Evolutionary conservation across 306 rosid species (phyloP), one percentile per base, ranked within the genome.

Genomic region (Acacia melanoxylon): DNA sequence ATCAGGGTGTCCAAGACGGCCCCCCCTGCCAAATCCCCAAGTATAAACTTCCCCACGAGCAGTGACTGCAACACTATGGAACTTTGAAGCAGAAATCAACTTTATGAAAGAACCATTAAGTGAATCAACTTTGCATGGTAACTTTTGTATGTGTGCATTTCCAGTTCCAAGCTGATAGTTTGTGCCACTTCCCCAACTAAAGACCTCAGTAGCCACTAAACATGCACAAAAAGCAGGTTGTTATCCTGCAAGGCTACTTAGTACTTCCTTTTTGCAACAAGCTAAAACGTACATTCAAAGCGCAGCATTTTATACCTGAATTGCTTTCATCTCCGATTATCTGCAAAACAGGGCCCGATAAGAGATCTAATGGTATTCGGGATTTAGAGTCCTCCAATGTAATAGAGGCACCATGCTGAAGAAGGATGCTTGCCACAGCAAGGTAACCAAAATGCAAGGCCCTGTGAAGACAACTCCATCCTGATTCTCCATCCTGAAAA

Each of bases 91-190:
- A 86, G 97, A 93, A 86, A 92, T 82, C 66, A 89, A 74, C 92
- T 89, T 89, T 80, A 93, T 82, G 79, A 85, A 67, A 15, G 90
- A 92, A 86, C 93, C 94, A 83, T 80, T 91, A 79, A 95, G 93
- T 51, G 98, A 86, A 85, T 95, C 99, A 78, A 95, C 92, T 86
- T 95, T 95, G 83, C 98, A 91, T n/a, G 99, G 99, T 42, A 93
- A 80, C 90, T 95, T 95, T 82, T 93, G 97, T 40, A 93, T 81
- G 85, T 91, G 99, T 0, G 88, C 97, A 82, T 95, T 95, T 86
- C 99, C 99, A 83, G 99, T 95, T 84, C 99, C 99, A 84, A 95
- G 99, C 86, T 95, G 99, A 88, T 92, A 95, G 89, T 95, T 95
- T 51, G 97, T 81, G 46, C 99, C 99, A 59, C 98, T 95, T 45